Conservation (phyloP, 2,329 filamentous ascomycete genomes). For the Coniochaeta hoffmannii region DNA sequence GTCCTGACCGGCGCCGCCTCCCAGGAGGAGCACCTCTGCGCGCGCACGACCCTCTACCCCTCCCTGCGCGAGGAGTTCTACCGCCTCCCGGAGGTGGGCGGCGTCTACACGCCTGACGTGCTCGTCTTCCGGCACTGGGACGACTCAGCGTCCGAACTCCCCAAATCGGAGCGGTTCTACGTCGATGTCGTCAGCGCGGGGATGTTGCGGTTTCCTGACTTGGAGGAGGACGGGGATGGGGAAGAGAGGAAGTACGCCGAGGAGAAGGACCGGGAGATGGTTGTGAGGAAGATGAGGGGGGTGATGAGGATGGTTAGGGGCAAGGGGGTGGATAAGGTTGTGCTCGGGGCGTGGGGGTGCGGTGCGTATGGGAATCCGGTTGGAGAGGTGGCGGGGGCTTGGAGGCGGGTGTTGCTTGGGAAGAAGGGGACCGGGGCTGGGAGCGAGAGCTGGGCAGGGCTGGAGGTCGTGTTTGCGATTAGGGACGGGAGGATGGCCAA, state of each 20-base stretch:
- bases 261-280: slow-evolving; percentile 41
- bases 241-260: slow-evolving; percentile 27
- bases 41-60: slow-evolving; percentile 51
- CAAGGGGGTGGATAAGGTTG: slow-evolving; percentile 38
- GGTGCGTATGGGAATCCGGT: slow-evolving; percentile 58
- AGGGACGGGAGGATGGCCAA: slow-evolving; percentile 41
- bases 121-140: slow-evolving; percentile 42
- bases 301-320: slow-evolving; percentile 44
- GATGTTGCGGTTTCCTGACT: slow-evolving; percentile 51
- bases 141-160: slow-evolving; percentile 22
- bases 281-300: slow-evolving; percentile 46
- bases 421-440: not conserved
- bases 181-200: slow-evolving; percentile 51
- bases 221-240: slow-evolving; percentile 23
- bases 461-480: slow-evolving; percentile 54
- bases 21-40: slow-evolving; percentile 56
- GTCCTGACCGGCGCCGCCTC: slow-evolving; percentile 51
- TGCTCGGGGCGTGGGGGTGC: slow-evolving; percentile 59
- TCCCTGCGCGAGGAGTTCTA: slow-evolving; percentile 53
- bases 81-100: slow-evolving; percentile 49
- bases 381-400: slow-evolving; percentile 47
- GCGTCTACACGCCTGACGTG: slow-evolving; percentile 49
- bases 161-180: slow-evolving; percentile 45
- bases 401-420: slow-evolving; percentile 35
- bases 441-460: slow-evolving; percentile 28